Evolutionary conservation across 176 grass and related monocot species (phyloP).

Genomic region (Rhynchospora breviuscula): DNA sequence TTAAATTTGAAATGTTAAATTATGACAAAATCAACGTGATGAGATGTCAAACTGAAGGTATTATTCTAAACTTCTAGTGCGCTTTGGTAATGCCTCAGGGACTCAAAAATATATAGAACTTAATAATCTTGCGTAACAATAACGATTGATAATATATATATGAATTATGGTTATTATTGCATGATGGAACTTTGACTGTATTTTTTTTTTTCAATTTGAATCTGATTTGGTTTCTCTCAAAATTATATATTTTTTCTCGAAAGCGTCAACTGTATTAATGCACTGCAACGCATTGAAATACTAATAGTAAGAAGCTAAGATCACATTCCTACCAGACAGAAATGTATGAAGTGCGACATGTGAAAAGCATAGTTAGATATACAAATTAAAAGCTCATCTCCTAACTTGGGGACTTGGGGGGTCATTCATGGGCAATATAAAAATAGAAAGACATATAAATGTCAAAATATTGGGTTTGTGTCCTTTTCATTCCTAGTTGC

Average conservation of each 20-base stretch:
- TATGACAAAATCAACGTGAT: neutral
- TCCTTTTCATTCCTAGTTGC: slow-evolving; percentile 9
- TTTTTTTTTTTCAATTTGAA: neutral
- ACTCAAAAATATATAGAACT: no score
- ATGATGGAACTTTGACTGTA: neutral
- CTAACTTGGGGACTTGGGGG: neutral
- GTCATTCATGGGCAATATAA: neutral
- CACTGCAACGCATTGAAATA: neutral
- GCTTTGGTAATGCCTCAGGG: neutral
- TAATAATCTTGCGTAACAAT: no score
- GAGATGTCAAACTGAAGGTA: neutral
- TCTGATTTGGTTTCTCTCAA: no score
- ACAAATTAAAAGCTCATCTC: neutral
- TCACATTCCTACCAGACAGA: neutral
- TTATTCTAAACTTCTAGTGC: neutral
- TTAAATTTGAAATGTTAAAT: slow-evolving; percentile 4
- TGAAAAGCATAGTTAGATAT: neutral
- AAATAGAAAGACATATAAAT: neutral
- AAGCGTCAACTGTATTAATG: neutral
- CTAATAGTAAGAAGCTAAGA: neutral
- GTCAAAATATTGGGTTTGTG: slow-evolving; percentile 18
- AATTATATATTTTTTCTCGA: neutral
- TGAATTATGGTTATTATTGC: no score
- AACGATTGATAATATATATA: no score
- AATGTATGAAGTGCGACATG: neutral